Evolutionary conservation across 208 protist species (phyloP), one percentile per base, ranked within the genome.

Genomic region (Lotmaria passim): DNA sequence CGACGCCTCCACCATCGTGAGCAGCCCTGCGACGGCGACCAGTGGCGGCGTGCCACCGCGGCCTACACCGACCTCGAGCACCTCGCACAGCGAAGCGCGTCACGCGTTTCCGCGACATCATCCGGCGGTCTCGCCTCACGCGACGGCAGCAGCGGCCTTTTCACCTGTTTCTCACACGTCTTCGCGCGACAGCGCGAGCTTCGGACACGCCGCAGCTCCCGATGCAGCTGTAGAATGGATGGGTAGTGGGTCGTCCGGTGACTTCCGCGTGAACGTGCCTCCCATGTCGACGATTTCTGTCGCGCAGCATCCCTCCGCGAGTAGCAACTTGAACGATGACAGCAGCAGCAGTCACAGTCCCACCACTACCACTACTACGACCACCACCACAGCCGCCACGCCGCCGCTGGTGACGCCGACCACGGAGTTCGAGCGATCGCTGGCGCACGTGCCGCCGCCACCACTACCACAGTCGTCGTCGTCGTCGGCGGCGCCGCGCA

Each of bases 401-500:
- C 55, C 66, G 5, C 66, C 30, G 2, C 1, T 51, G 3, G 66
- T 58, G 14, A 69, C 70, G 21, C 70, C 52, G 0, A 69, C 62
- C 17, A 70, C 70, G 14, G 61, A 75, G 60, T 39, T 51, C 21
- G 64, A 63, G 56, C 62, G 62, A 2, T 53, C 39, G 0, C 30
- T 69, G 23, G 48, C 48, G 14, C 48, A 52, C 55, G n/a, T 33
- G 19, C 7, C 26, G 57, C 15, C 28, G 52, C 21, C 33, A 59
- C 3, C 51, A 38, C 10, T 23, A 38, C 15, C 52, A 19, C 19
- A 21, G 24, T 14, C 12, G 41, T 26, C 14, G 51, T 3, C 14
- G 19, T 2, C 34, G 26, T 33, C 6, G 41, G 23, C 10, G 23
- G 21, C 11, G 34, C 7, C 36, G 31, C 34, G 19, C 33, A 15